Percentiles rank a stretch among this genome's conserved stretches.
Conservation (phyloP, 169 alveolate species). For the Plasmodium yoelii region DNA sequence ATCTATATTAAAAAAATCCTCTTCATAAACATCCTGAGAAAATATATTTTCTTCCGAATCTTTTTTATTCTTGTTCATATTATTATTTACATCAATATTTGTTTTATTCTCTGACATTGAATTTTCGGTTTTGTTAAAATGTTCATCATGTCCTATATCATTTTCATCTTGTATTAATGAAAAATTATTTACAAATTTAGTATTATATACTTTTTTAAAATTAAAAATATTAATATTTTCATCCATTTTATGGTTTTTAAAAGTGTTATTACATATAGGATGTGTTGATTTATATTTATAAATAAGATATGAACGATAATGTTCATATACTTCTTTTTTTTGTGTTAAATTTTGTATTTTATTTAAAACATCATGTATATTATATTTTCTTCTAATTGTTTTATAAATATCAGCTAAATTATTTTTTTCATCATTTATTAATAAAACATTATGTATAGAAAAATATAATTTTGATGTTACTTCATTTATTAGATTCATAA, state of each 20-base stretch:
- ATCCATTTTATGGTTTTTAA: slow-evolving; percentile 53
- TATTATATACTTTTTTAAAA: slow-evolving; percentile 54
- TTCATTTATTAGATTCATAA: slow-evolving; percentile 67
- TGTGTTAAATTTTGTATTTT: slow-evolving; percentile 50
- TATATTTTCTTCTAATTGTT: slow-evolving; percentile 65
- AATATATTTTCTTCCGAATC: not conserved
- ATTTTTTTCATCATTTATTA: slow-evolving; percentile 6
- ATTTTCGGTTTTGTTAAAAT: not conserved
- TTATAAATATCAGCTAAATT: slow-evolving; percentile 49
- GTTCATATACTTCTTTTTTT: slow-evolving; percentile 58
- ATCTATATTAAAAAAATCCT: slow-evolving; percentile 19
- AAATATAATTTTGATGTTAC: slow-evolving; percentile 53
- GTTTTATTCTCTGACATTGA: not conserved
- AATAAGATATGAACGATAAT: slow-evolving; percentile 48
- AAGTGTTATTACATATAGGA: slow-evolving; percentile 30
- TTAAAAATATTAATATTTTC: slow-evolving; percentile 43
- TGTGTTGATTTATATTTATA: slow-evolving; percentile 57
- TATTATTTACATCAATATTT: not conserved
- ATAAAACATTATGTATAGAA: slow-evolving; percentile 50
- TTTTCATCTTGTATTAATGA: not conserved
- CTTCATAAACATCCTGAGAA: slow-evolving; percentile 26
- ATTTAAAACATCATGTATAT: slow-evolving; percentile 50
- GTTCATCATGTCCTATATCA: not conserved
- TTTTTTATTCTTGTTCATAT: not conserved
- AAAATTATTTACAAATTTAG: slow-evolving; percentile 40